Evolutionary conservation across 2,329 filamentous ascomycete species (phyloP).

Genomic region (Beauveria sp.): DNA sequence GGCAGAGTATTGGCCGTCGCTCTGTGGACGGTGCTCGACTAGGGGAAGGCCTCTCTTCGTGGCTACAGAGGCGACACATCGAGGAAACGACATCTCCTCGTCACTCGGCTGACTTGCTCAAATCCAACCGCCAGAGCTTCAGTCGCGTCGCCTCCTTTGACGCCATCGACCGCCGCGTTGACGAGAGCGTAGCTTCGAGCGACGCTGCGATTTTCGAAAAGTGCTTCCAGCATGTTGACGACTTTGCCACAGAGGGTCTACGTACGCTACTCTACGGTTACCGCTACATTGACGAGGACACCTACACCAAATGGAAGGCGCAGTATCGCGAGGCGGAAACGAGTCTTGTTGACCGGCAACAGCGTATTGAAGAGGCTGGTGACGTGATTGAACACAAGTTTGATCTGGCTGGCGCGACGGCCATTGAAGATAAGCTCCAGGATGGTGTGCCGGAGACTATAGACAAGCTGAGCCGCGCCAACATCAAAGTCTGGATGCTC

Average conservation of each 20-base stretch:
- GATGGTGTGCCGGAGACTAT: slow-evolving; percentile 86
- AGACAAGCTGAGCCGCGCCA: slow-evolving; percentile 78
- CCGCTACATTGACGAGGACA: slow-evolving; percentile 65
- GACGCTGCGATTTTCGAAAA: slow-evolving; percentile 67
- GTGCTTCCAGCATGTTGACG: slow-evolving; percentile 84
- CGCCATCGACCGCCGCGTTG: slow-evolving; percentile 44
- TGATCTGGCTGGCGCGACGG: slow-evolving; percentile 78
- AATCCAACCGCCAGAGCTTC: slow-evolving; percentile 19
- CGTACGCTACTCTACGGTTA: slow-evolving; percentile 80
- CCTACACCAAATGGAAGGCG: slow-evolving; percentile 71
- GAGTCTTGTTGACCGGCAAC: slow-evolving; percentile 71
- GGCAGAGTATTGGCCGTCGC: slow-evolving; percentile 22
- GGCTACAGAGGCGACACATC: slow-evolving; percentile 14
- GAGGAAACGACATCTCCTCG: slow-evolving; percentile 19
- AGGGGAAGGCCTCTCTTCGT: slow-evolving; percentile 21
- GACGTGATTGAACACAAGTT: slow-evolving; percentile 76
- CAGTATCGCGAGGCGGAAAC: slow-evolving; percentile 74
- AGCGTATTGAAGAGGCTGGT: slow-evolving; percentile 70
- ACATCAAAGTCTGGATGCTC: slow-evolving; percentile 95
- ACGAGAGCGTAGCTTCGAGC: slow-evolving; percentile 52
- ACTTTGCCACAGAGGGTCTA: slow-evolving; percentile 79
- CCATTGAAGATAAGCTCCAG: slow-evolving; percentile 91
- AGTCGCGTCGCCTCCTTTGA: slow-evolving; percentile 22
- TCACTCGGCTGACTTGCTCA: slow-evolving; percentile 20
- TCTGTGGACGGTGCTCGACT: slow-evolving; percentile 23